Conservation (phyloP, 495 filamentous ascomycete species). For the Bathelium albidoporum region DNA sequence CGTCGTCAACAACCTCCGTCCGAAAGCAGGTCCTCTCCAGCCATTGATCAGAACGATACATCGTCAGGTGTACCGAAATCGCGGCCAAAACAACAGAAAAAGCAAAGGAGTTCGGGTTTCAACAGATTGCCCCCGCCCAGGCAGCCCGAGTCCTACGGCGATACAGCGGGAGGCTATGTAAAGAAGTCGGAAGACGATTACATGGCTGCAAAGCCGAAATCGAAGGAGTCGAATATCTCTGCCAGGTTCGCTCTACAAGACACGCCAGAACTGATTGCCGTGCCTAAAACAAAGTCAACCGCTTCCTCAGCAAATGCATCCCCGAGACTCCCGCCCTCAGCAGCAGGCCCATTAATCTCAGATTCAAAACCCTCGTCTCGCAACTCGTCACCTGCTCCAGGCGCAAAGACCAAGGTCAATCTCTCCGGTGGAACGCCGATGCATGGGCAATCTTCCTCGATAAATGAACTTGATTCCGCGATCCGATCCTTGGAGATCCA, state of each 20-base stretch:
- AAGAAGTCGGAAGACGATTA: slow-evolving; percentile 58
- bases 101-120: slow-evolving; percentile 40
- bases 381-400: slow-evolving; percentile 36
- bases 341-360: slow-evolving; percentile 65
- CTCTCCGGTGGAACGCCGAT: slow-evolving; percentile 64
- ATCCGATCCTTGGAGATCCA: slow-evolving; percentile 84
- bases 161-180: slow-evolving; percentile 47
- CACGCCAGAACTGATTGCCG: slow-evolving; percentile 31
- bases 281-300: slow-evolving; percentile 21
- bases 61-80: slow-evolving; percentile 24
- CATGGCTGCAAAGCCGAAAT: slow-evolving; percentile 37
- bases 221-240: slow-evolving; percentile 24
- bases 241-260: slow-evolving; percentile 32
- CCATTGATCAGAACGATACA: slow-evolving; percentile 19
- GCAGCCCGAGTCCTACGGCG: slow-evolving; percentile 48
- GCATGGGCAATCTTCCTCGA: slow-evolving; percentile 63
- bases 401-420: slow-evolving; percentile 47
- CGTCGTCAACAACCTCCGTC: slow-evolving; percentile 40
- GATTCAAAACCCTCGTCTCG: slow-evolving; percentile 46
- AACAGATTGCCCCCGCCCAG: slow-evolving; percentile 51
- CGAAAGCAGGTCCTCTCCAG: slow-evolving; percentile 13
- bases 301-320: slow-evolving; percentile 28
- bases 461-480: slow-evolving; percentile 79
- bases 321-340: slow-evolving; percentile 54
- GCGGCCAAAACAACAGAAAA: slow-evolving; percentile 44